Evolutionary conservation across 768 basidiomycete species (phyloP), one percentile per base, ranked within the genome.

Genomic region (Russula griseocarnosa): DNA sequence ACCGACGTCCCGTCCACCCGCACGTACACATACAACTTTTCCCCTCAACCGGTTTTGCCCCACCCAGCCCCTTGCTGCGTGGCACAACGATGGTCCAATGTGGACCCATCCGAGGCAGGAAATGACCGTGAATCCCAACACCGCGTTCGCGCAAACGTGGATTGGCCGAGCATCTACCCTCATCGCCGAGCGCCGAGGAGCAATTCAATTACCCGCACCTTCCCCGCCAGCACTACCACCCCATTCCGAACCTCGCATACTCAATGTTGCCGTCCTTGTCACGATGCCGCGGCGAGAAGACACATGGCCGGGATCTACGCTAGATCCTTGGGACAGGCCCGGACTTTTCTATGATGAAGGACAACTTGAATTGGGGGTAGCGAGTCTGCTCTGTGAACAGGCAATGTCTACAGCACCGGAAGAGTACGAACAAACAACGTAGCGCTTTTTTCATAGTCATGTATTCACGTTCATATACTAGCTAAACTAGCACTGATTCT

Each of bases 221-320:
- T 5, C 34, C 42, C 22, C 62, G 14, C 51, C 55, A 20, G 16
- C 24, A 26, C 40, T 8, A 7, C 55, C 51, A 1, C 14, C 36
- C 44, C 18, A 18, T 30, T 8, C 55, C 36, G 55, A 66, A 30
- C 38, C 5, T n/a, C 51, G 40, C 20, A 40, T 20, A 22, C 59
- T 65, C n/a, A 56, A 64, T 10, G 60, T 69, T 6, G 66, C 60
- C 26, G 42, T 67, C 36, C 53, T 69, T 14, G 57, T 69, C 13
- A 55, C 50, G 14, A 69, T 69, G 68, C 68, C 60, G 14, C 66
- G 16, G 22, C 42, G 16, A 6, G 52, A 26, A 34, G 16, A 44
- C 13, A 5, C 34, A 11, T 28, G n/a, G 9, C 28, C 22, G 1
- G 54, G 42, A 47, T 34, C 20, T 0, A 22, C 22, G 46, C 22